Conservation (phyloP, 2,329 filamentous ascomycete genomes). For the Sporothrix phasma region DNA sequence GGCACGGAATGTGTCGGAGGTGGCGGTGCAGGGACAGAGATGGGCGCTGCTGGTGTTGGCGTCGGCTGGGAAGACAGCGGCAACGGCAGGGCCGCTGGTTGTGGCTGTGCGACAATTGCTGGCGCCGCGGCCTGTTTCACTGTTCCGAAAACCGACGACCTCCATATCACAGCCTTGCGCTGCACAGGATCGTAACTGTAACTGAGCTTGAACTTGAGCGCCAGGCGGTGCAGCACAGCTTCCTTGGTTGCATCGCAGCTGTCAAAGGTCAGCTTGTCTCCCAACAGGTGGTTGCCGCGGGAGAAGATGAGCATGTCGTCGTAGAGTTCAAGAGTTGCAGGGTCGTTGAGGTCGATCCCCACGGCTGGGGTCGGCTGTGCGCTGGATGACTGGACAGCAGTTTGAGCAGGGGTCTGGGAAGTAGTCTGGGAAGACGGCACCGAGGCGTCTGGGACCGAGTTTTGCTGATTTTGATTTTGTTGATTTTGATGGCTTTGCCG, state of each 20-base stretch:
- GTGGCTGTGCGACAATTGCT: background rate
- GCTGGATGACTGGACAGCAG: background rate
- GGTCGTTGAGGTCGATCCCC: slow-evolving; percentile 17
- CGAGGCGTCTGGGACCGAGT: background rate
- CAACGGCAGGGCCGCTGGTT: background rate
- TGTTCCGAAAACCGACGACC: slow-evolving; percentile 4
- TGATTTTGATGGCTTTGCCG: too few species aligned
- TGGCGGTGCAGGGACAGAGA: background rate
- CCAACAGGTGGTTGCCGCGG: slow-evolving; percentile 16
- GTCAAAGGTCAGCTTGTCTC: slow-evolving; percentile 23
- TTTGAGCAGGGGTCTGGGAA: too few species aligned
- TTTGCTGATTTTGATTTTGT: too few species aligned
- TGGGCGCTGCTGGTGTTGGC: background rate
- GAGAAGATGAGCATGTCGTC: slow-evolving; percentile 24
- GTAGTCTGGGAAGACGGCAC: background rate
- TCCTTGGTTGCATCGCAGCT: slow-evolving; percentile 23
- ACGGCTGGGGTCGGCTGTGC: background rate
- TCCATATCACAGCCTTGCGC: slow-evolving; percentile 21
- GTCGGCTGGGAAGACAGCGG: background rate
- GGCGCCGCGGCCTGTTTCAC: background rate
- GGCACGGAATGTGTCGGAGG: background rate
- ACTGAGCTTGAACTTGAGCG: slow-evolving; percentile 23
- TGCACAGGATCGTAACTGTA: slow-evolving; percentile 23
- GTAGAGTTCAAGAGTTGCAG: slow-evolving; percentile 20
- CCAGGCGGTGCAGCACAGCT: slow-evolving; percentile 22